Percentiles rank a stretch among this genome's conserved stretches.
Conservation (phyloP, 1,139 yeast genomes). For the Pneumocystis murina region DNA sequence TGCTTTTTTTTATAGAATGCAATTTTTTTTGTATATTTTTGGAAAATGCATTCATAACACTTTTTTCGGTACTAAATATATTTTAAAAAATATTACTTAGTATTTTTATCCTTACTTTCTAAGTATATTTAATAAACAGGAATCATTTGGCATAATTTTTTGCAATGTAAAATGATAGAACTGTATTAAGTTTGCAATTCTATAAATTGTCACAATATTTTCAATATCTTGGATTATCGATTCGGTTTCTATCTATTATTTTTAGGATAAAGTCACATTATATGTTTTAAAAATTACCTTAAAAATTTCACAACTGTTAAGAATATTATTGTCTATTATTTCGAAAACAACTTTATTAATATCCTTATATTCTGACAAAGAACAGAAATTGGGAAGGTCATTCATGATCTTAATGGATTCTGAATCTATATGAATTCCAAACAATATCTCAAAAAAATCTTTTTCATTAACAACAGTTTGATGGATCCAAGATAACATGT, state of each 20-base stretch:
- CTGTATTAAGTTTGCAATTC: conserved; percentile 47
- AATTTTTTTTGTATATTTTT: background rate
- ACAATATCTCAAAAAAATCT: conserved; percentile 50
- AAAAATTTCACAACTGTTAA: conserved; percentile 1
- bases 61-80: background rate
- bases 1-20: background rate
- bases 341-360: background rate
- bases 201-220: conserved; percentile 39
- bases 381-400: background rate
- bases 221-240: conserved; percentile 55
- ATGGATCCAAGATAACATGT: conserved; percentile 77
- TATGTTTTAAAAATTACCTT: conserved; percentile 5
- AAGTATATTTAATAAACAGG: conserved; percentile 13
- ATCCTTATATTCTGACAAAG: background rate
- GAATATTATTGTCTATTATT: background rate
- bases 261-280: conserved; percentile 5
- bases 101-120: background rate
- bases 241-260: conserved; percentile 34
- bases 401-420: background rate
- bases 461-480: conserved; percentile 78
- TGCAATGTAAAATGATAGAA: conserved; percentile 57
- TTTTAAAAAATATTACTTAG: background rate
- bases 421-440: conserved; percentile 20
- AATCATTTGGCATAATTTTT: conserved; percentile 25
- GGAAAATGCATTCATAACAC: background rate